phyloP scores from a whole-genome alignment of 805 yeast genomes.

The Hanseniaspora mollemarum region DNA sequence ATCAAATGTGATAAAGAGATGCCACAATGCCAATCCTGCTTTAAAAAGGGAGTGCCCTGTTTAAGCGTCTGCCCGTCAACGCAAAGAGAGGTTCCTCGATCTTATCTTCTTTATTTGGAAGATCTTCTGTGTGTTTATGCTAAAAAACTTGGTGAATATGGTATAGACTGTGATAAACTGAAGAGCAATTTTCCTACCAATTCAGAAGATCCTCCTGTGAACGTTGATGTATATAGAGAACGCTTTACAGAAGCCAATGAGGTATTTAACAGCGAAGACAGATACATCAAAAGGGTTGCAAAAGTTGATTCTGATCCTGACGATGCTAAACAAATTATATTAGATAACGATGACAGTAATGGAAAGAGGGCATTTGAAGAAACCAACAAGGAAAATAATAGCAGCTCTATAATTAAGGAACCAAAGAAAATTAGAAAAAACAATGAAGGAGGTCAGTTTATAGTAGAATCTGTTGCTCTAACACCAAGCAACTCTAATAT shows the following conservation, averaged over 20 bases:
- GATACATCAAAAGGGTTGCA: constrained; percentile 23
- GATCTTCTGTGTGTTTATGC: constrained; percentile 51
- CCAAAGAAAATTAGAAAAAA: background rate
- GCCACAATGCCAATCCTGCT: constrained; percentile 13
- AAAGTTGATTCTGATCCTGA: constrained; percentile 20
- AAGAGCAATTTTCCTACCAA: constrained; percentile 25
- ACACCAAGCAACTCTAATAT: constrained; percentile 13
- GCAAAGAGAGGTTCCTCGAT: constrained; percentile 74
- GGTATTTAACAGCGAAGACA: constrained; percentile 20
- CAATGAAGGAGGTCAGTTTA: background rate
- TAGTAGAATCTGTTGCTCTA: background rate
- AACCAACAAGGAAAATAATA: background rate
- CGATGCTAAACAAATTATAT: constrained; percentile 19
- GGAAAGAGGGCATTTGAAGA: background rate
- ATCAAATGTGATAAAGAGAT: constrained; percentile 14
- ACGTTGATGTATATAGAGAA: constrained; percentile 21
- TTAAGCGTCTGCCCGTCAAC: constrained; percentile 80
- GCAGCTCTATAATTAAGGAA: background rate
- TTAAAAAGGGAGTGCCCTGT: constrained; percentile 39
- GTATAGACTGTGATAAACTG: constrained; percentile 28
- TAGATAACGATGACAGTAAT: background rate
- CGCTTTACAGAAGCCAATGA: constrained; percentile 20
- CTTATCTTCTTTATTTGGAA: constrained; percentile 63
- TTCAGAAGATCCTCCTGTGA: constrained; percentile 24
- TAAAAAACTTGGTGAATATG: constrained; percentile 35